Evolutionary conservation across 371 early-diverging fungal genomes (phyloP).

Genomic region (Rhizoclosmatium hyalinum): DNA sequence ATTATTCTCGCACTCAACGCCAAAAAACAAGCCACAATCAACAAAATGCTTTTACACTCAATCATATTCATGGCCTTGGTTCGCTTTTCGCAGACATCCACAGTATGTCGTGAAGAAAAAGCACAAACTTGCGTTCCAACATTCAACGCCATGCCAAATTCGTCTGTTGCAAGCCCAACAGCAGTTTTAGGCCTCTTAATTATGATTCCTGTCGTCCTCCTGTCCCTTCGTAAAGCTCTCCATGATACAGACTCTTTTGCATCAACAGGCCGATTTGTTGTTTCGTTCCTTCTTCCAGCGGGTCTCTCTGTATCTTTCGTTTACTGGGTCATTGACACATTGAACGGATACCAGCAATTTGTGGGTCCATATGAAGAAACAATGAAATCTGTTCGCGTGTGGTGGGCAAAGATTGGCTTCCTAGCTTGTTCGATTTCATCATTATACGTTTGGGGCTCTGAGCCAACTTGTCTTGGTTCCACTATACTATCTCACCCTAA

Average conservation of each 20-base stretch:
- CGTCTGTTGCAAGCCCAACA: constrained; percentile 43
- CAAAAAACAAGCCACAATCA: constrained; percentile 17
- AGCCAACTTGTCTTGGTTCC: constrained; percentile 42
- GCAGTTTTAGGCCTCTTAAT: constrained; percentile 34
- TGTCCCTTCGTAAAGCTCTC: constrained; percentile 22
- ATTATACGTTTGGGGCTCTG: constrained; percentile 41
- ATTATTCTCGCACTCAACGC: constrained; percentile 42
- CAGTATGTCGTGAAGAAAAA: constrained; percentile 91
- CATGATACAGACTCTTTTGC: constrained; percentile 33
- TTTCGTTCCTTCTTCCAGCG: constrained; percentile 41
- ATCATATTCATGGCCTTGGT: constrained; percentile 59
- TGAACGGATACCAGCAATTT: constrained; percentile 47
- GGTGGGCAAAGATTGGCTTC: constrained; percentile 42
- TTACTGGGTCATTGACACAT: constrained; percentile 71
- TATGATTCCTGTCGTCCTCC: constrained; percentile 32
- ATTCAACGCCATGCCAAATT: constrained; percentile 59
- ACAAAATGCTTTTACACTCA: constrained; percentile 22
- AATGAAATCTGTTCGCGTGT: constrained; percentile 35
- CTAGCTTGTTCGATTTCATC: constrained; percentile 24
- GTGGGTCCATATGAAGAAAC: constrained; percentile 21
- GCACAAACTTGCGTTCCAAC: constrained; percentile 75
- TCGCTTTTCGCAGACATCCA: constrained; percentile 62
- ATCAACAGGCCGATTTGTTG: constrained; percentile 31
- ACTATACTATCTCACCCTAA: background rate
- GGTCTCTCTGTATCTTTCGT: constrained; percentile 61